Base-by-base conservation (phyloP, 2,329 filamentous ascomycete genomes). In the Hyphodiscus sp. region DNA sequence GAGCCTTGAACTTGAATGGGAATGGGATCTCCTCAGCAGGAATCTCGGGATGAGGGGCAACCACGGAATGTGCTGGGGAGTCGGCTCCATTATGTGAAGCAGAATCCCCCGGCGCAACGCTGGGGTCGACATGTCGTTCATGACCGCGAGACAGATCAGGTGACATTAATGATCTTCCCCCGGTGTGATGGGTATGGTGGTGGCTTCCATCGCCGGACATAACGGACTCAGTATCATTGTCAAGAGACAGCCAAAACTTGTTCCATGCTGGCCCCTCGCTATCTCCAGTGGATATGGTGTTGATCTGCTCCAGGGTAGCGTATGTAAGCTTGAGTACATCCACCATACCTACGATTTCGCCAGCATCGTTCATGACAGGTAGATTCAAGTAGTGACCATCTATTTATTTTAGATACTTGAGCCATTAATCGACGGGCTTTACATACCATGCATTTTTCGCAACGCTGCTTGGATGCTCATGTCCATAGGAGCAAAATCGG, bases 291-390 rank as follows among this genome's bases (percentile, higher is more conserved):
- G 82, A 85, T 86, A 99, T 97, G 55, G 89, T 91, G 76, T 97
- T 97, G 73, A 95, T 91, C 76, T 96, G 92, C 73, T 99, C 94
- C 50, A 99, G 80, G 5, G 94, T 99, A 48, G 94, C 94, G 72
- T 99, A 99, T 20, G 94, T 99, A 66, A 99, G 80, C 75, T 97
- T 97, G 58, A 99, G 82, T 55, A 99, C 94, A 71, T 99, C 94
- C 23, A 99, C 94, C 94, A 99, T 99, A 66, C 94, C 94, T 54
- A 99, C 94, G 67, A 99, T 99, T 72, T 99, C 94, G 60, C 92
- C 94, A 58, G 82, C 80, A 61, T 95, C 91, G 71, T 96, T 96
- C 94, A 99, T 99, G 58, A 99, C 94, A 9, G 94, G 94, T 45
- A 99, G 77, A 71, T 99, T 99, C 52, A 99, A 83, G 71, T 99